These are phyloP conservation scores for Trametes elegans DNA, from an alignment of 768 basidiomycete genomes.

Conservation along the genomic window DNA sequence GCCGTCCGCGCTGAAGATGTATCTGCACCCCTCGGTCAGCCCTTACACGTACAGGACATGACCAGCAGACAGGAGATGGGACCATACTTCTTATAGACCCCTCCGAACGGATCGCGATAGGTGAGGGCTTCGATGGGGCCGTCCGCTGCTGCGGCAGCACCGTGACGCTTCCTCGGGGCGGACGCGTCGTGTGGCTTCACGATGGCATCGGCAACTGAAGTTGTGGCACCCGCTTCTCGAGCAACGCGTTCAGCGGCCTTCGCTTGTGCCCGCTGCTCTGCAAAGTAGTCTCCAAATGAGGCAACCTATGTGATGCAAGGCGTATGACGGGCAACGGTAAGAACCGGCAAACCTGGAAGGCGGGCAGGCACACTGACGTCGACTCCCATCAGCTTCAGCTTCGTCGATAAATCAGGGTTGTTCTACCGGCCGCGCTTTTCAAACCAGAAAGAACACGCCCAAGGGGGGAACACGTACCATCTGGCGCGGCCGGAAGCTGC, in stretches of 20 bases:
- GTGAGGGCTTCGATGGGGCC: constrained; percentile 56
- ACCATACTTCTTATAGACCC: constrained; percentile 62
- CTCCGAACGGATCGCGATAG: constrained; percentile 72
- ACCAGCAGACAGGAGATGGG: background rate
- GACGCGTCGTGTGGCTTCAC: constrained; percentile 21
- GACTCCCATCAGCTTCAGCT: constrained; percentile 63
- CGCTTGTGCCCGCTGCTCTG: constrained; percentile 41
- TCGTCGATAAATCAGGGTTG: constrained; percentile 66
- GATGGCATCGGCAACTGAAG: no score
- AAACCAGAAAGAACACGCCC: background rate
- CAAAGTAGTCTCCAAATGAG: constrained; percentile 72
- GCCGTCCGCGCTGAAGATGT: constrained; percentile 70
- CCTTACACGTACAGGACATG: background rate
- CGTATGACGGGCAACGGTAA: background rate
- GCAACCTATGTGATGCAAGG: constrained; percentile 41
- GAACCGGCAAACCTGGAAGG: background rate
- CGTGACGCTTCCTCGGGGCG: constrained; percentile 25
- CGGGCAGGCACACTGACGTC: constrained; percentile 36
- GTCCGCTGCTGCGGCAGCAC: constrained; percentile 27
- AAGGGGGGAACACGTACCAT: constrained; percentile 34
- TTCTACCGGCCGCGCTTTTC: constrained; percentile 39
- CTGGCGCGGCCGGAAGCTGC: constrained; percentile 40
- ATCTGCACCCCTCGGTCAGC: constrained; percentile 30
- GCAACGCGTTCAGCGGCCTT: background rate
- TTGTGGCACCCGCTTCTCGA: no score